These are phyloP conservation scores for Dimocarpus longan DNA, from an alignment of 345 rosid species.

Conservation along the genomic window DNA sequence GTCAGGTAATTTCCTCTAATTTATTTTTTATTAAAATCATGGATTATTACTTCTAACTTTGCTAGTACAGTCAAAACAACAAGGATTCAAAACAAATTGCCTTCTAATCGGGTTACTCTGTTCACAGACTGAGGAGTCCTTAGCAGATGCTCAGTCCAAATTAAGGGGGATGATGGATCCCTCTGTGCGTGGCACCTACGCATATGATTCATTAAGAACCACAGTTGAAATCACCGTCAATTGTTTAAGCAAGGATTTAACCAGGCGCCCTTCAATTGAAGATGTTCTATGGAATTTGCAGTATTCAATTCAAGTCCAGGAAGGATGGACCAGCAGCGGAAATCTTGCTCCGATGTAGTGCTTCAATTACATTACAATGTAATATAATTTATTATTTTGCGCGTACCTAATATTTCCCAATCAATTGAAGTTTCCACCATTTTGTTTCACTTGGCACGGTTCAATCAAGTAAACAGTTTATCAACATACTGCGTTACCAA, in stretches of 20 bases:
- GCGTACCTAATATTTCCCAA: neutral
- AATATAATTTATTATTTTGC: neutral
- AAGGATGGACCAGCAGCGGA: slow-evolving; percentile 88
- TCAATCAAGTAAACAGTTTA: too few relatives aligned
- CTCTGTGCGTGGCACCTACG: slow-evolving; percentile 61
- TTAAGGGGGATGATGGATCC: slow-evolving; percentile 56
- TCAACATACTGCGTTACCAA: neutral
- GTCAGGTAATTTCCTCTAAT: slow-evolving; percentile 63
- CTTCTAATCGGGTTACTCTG: neutral
- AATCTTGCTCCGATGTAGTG: slow-evolving; percentile 47
- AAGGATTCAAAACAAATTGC: too few relatives aligned
- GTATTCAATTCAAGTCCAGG: slow-evolving; percentile 86
- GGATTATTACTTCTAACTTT: neutral
- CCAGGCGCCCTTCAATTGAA: slow-evolving; percentile 77
- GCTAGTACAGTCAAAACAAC: neutral
- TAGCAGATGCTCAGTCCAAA: slow-evolving; percentile 61
- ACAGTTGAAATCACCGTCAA: slow-evolving; percentile 68
- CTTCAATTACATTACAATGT: neutral
- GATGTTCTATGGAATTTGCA: slow-evolving; percentile 96
- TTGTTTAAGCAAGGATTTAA: slow-evolving; percentile 64
- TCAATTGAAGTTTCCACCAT: neutral
- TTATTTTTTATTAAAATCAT: neutral
- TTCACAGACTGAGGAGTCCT: slow-evolving; percentile 59
- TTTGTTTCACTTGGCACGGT: neutral
- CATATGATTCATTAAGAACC: slow-evolving; percentile 79